Percentiles rank a stretch among this genome's conserved stretches.
Conservation (phyloP, 768 basidiomycete species). For the Mycena filopes region DNA sequence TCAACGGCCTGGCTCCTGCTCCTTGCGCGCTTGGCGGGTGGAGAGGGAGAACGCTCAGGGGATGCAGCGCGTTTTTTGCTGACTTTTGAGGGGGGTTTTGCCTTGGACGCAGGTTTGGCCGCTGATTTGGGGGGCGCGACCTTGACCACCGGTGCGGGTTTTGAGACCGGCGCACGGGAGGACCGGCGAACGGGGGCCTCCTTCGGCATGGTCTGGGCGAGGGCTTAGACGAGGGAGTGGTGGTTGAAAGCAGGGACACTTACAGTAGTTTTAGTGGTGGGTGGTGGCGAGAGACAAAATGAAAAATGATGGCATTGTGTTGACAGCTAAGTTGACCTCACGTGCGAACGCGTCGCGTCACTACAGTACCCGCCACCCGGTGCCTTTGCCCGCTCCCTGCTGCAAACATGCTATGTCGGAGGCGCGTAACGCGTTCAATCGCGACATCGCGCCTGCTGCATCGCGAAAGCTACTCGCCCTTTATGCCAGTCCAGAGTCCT, state of each 20-base stretch:
- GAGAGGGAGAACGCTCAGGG: constrained; percentile 52
- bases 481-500: constrained; percentile 24
- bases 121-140: constrained; percentile 47
- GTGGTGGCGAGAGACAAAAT: constrained; percentile 23
- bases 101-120: constrained; percentile 45
- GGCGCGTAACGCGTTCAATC: constrained; percentile 12
- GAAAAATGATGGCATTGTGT: not conserved
- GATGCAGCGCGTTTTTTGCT: constrained; percentile 65
- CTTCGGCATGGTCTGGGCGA: constrained; percentile 24
- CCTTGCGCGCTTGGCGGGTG: constrained; percentile 63
- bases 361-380: too few species aligned
- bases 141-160: constrained; percentile 44
- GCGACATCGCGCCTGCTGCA: constrained; percentile 10
- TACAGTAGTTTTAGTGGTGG: constrained; percentile 37
- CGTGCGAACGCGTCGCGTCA: constrained; percentile 13
- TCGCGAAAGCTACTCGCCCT: constrained; percentile 19
- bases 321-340: not conserved
- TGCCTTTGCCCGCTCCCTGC: not conserved
- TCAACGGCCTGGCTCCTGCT: constrained; percentile 47
- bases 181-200: constrained; percentile 61
- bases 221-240: not conserved
- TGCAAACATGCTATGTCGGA: not conserved
- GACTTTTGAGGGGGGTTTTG: constrained; percentile 47
- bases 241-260: not conserved
- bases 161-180: constrained; percentile 60